Percentiles rank a stretch among this genome's conserved stretches.
Evolutionary conservation across 116 monocot species (phyloP).

Genomic region (Thalassia testudinum): DNA sequence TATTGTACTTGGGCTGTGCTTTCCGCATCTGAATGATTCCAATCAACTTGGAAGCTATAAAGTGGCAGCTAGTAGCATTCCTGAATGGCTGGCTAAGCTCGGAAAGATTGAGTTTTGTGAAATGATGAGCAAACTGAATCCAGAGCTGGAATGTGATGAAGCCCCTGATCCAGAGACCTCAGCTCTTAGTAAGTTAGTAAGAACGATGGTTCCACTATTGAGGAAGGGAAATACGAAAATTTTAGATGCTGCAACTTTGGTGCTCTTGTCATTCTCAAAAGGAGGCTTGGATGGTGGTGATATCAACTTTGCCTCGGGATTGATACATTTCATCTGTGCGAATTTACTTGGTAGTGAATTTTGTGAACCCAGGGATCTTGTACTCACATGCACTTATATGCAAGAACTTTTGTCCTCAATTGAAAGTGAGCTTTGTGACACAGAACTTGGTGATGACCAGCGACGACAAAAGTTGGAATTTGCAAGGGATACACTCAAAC

Average conservation of each 20-base stretch:
- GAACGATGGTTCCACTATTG: constrained; percentile 22
- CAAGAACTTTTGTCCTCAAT: too few relatives aligned
- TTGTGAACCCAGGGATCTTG: too few relatives aligned
- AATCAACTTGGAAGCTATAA: background rate
- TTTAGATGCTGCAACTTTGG: constrained; percentile 25
- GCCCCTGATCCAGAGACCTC: constrained; percentile 5
- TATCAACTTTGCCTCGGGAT: constrained; percentile 30
- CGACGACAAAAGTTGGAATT: too few relatives aligned
- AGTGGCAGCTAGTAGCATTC: constrained; percentile 4
- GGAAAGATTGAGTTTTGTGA: constrained; percentile 25
- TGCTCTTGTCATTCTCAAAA: constrained; percentile 16
- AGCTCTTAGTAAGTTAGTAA: constrained; percentile 22
- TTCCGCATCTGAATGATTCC: constrained; percentile 12
- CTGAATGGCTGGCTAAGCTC: constrained; percentile 41
- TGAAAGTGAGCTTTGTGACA: too few relatives aligned
- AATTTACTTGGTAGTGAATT: constrained; percentile 15
- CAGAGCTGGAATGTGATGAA: constrained; percentile 4
- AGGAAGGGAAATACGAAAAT: constrained; percentile 48
- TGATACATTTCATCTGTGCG: constrained; percentile 31
- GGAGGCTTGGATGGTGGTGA: constrained; percentile 23
- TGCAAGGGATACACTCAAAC: too few relatives aligned
- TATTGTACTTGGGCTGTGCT: constrained; percentile 48
- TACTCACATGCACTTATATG: too few relatives aligned
- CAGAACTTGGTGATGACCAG: too few relatives aligned
- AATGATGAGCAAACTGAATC: constrained; percentile 1